Conservation (phyloP, 495 filamentous ascomycete species). For the Paragyromitra xinjiangensis region DNA sequence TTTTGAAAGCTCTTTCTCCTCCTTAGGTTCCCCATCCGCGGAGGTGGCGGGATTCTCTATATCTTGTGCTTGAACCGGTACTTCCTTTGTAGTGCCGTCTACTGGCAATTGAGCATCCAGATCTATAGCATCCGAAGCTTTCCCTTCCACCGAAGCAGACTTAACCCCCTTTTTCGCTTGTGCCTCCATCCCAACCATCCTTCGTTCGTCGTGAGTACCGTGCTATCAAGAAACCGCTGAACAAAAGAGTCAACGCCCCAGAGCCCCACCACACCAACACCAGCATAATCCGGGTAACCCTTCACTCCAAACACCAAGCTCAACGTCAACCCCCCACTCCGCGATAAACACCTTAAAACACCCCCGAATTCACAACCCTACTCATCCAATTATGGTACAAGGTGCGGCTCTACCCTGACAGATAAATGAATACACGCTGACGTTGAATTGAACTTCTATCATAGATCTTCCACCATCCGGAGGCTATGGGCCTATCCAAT, state of each 20-base stretch:
- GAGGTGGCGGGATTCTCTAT: not conserved
- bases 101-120: not conserved
- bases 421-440: not conserved
- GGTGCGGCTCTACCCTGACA: slow-evolving; percentile 20
- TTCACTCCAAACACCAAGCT: not conserved
- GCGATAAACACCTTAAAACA: slow-evolving; percentile 14
- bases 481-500: slow-evolving; percentile 95
- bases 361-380: slow-evolving; percentile 15
- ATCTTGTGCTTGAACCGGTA: slow-evolving; percentile 28
- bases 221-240: not conserved
- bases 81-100: slow-evolving; percentile 32
- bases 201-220: not conserved
- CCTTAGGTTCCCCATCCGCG: slow-evolving; percentile 31
- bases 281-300: slow-evolving; percentile 37
- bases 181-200: slow-evolving; percentile 14
- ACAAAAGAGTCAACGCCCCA: not conserved
- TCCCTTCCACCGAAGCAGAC: not conserved
- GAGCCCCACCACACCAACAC: not conserved
- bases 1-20: slow-evolving; percentile 70
- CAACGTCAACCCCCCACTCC: slow-evolving; percentile 23
- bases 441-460: not conserved
- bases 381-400: slow-evolving; percentile 52
- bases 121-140: not conserved
- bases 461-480: slow-evolving; percentile 89
- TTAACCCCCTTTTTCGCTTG: not conserved